Evolutionary conservation across 768 basidiomycete species (phyloP), one percentile per base, ranked within the genome.

Genomic region (Guyanaporus albipodus): DNA sequence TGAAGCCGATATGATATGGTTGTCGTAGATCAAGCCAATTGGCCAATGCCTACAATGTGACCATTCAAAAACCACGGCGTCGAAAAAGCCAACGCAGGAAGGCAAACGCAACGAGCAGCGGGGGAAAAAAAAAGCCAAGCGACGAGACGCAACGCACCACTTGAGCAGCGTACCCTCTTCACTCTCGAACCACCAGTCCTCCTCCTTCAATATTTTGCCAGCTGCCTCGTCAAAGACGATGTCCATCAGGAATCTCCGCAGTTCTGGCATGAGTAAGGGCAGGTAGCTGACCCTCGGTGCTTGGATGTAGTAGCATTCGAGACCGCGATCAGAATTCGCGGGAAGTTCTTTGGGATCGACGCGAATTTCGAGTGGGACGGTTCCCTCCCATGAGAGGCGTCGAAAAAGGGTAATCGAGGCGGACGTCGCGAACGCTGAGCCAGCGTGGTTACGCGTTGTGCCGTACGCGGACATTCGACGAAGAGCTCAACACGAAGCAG

Each of bases 131-230:
- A 41, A 33, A n/a, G n/a, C n/a, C n/a, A n/a, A n/a, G n/a, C n/a
- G n/a, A n/a, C n/a, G 28, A 42, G 19, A 41, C 1, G 10, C 32
- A 24, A 74, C 81, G 52, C 47, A 95, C 95, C 95, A 97, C 70
- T 92, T 91, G 57, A 94, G 75, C 39, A 88, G 62, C 6, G 76
- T 79, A 24, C 90, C 89, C 54, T 83, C 86, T 43, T 88, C 87
- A 52, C 83, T 87, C 68, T 96, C 92, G 65, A 99, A 96, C 96
- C 95, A 98, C 89, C 95, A 92, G 42, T 94, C 88, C 47, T 90
- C 87, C 54, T 93, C 90, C 60, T 87, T 87, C 49, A 94, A 68
- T 9, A 74, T 58, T 50, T 83, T 83, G 5, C 82, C 82, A 24
- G 85, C 83, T 28, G 79, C 76, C 58, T 95, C 92, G 61, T 96